Conservation (phyloP, 2,329 filamentous ascomycete genomes). For the Aspergillus puulaauensis region DNA sequence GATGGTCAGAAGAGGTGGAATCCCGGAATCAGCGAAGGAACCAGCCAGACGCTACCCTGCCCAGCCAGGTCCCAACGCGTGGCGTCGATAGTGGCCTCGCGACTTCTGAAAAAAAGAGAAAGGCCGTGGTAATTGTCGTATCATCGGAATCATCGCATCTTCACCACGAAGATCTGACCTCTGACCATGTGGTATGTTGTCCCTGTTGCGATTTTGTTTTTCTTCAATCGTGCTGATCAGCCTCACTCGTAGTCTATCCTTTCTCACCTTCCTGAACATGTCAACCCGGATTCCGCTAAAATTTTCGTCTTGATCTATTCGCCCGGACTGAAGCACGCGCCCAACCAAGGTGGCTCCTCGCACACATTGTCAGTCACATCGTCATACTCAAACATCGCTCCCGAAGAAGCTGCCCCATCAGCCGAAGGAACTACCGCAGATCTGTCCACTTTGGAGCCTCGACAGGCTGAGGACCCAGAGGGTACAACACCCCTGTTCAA, state of each 20-base stretch:
- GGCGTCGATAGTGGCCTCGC: slow-evolving; percentile 33
- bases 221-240: slow-evolving; percentile 10
- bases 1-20: slow-evolving; percentile 89
- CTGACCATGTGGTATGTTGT: slow-evolving; percentile 76
- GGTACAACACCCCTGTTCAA: slow-evolving; percentile 66
- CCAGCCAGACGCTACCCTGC: slow-evolving; percentile 24
- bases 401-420: slow-evolving; percentile 58
- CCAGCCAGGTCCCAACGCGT: slow-evolving; percentile 32
- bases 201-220: neutral
- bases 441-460: slow-evolving; percentile 37
- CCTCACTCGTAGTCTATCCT: slow-evolving; percentile 66
- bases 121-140: slow-evolving; percentile 83
- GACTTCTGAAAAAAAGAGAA: slow-evolving; percentile 54
- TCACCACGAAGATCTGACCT: slow-evolving; percentile 56
- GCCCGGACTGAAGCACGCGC: slow-evolving; percentile 69
- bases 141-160: slow-evolving; percentile 70
- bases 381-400: slow-evolving; percentile 83
- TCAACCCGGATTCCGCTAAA: slow-evolving; percentile 70
- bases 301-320: slow-evolving; percentile 90
- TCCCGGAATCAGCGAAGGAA: slow-evolving; percentile 51
- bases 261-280: slow-evolving; percentile 78
- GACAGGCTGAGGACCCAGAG: slow-evolving; percentile 41
- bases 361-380: slow-evolving; percentile 68
- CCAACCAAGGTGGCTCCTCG: slow-evolving; percentile 40
- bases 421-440: slow-evolving; percentile 51